Percentiles rank a stretch among this genome's conserved stretches.
Evolutionary conservation across 2,329 filamentous ascomycete genomes (phyloP).

Genomic region (Diaporthe capsici): DNA sequence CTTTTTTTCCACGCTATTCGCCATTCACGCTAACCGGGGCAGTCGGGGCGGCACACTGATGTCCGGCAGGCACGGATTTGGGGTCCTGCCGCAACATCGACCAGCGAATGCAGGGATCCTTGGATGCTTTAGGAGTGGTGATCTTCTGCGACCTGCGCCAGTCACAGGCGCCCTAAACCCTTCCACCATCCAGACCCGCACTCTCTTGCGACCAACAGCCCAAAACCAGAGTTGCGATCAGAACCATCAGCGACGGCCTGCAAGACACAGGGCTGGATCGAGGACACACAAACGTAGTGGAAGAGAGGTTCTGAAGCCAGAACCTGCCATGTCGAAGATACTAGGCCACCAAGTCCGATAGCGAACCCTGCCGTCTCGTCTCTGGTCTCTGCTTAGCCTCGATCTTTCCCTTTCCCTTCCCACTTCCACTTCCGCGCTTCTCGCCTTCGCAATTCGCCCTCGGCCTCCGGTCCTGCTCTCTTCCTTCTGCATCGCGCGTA

Average conservation of each 20-base stretch:
- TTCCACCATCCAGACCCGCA: slow-evolving; percentile 29
- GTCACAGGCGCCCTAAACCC: slow-evolving; percentile 22
- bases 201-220: slow-evolving; percentile 13
- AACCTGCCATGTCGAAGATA: slow-evolving; percentile 42
- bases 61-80: slow-evolving; percentile 29
- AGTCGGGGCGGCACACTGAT: slow-evolving; percentile 16
- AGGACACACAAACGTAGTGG: neutral
- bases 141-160: slow-evolving; percentile 34
- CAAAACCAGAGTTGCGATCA: slow-evolving; percentile 15
- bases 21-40: slow-evolving; percentile 7
- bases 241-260: slow-evolving; percentile 16
- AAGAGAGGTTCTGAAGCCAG: slow-evolving; percentile 31
- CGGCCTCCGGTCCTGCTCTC: slow-evolving; percentile 29
- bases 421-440: slow-evolving; percentile 12
- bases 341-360: slow-evolving; percentile 40
- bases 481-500: slow-evolving; percentile 10
- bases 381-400: slow-evolving; percentile 34
- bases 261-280: neutral
- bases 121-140: slow-evolving; percentile 31
- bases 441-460: slow-evolving; percentile 15
- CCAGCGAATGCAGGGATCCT: slow-evolving; percentile 29
- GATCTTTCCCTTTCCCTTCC: slow-evolving; percentile 22
- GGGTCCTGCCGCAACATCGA: slow-evolving; percentile 27
- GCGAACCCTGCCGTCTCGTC: slow-evolving; percentile 40
- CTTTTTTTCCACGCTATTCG: slow-evolving; percentile 10